These are phyloP conservation scores for Aureobasidium mangrovei DNA, from an alignment of 2,329 filamentous ascomycete species.

Conservation along the genomic window DNA sequence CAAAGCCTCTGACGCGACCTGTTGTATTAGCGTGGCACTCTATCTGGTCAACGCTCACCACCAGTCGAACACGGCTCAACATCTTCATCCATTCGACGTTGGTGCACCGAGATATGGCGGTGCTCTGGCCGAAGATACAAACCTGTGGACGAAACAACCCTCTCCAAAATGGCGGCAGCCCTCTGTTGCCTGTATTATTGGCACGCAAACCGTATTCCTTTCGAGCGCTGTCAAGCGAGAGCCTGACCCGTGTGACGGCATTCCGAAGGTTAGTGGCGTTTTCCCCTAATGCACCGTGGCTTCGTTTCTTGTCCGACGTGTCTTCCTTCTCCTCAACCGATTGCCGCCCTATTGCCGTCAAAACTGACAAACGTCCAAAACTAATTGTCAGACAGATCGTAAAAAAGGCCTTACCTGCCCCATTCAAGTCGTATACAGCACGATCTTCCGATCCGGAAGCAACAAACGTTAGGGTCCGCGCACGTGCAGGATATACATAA, in stretches of 20 bases:
- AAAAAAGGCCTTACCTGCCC: too few relatives aligned
- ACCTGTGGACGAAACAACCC: background rate
- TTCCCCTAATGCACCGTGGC: background rate
- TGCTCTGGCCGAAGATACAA: background rate
- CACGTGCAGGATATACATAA: too few relatives aligned
- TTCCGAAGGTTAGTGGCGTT: conserved; percentile 3
- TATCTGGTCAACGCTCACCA: conserved; percentile 5
- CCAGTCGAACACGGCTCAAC: background rate
- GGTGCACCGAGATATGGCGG: background rate
- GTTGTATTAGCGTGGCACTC: background rate
- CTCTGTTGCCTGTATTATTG: background rate
- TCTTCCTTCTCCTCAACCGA: conserved; percentile 4
- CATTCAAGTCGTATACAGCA: too few relatives aligned
- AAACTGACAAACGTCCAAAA: too few relatives aligned
- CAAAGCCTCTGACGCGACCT: conserved; percentile 7
- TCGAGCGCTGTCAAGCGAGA: background rate
- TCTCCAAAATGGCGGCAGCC: background rate
- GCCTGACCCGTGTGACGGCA: conserved; percentile 2
- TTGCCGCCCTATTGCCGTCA: background rate
- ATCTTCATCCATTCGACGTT: background rate
- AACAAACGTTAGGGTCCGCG: too few relatives aligned
- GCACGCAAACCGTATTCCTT: background rate
- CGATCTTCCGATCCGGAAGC: too few relatives aligned
- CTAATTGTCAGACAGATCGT: too few relatives aligned
- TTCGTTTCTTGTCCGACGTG: conserved; percentile 6